Evolutionary conservation across 768 basidiomycete species (phyloP).

Genomic region (Kwoniella pini): DNA sequence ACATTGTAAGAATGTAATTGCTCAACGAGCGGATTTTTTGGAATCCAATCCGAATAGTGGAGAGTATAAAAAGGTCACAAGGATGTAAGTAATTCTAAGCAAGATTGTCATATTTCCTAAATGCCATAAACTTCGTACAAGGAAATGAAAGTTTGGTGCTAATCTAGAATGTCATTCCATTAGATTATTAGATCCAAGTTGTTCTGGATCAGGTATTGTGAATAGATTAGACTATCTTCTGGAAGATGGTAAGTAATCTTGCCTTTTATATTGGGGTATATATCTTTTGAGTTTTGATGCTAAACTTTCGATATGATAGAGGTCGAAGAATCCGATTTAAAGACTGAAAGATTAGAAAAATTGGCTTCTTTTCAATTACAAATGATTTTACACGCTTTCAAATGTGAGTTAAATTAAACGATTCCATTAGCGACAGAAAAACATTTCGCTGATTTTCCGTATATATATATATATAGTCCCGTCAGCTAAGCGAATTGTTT

Average conservation of each 20-base stretch:
- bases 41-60: slow-evolving; percentile 67
- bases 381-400: slow-evolving; percentile 94
- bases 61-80: slow-evolving; percentile 69
- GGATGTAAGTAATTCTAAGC: slow-evolving; percentile 67
- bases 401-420: slow-evolving; percentile 62
- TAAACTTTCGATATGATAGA: too few species aligned
- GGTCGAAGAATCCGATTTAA: slow-evolving; percentile 58
- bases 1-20: slow-evolving; percentile 73
- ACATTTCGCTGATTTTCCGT: slow-evolving; percentile 1
- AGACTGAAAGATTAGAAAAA: slow-evolving; percentile 73
- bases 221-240: slow-evolving; percentile 83
- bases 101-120: too few species aligned
- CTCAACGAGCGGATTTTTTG: slow-evolving; percentile 81
- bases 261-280: neutral
- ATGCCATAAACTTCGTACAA: too few species aligned
- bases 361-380: slow-evolving; percentile 83
- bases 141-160: too few species aligned
- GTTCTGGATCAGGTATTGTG: slow-evolving; percentile 90
- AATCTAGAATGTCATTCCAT: neutral
- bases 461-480: slow-evolving; percentile 69
- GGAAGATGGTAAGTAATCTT: slow-evolving; percentile 63
- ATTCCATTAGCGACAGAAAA: neutral
- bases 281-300: too few species aligned
- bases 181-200: slow-evolving; percentile 92
- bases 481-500: slow-evolving; percentile 75